phyloP scores from a whole-genome alignment of 2,329 filamentous ascomycete species.

The Zymoseptoria passerinii region DNA sequence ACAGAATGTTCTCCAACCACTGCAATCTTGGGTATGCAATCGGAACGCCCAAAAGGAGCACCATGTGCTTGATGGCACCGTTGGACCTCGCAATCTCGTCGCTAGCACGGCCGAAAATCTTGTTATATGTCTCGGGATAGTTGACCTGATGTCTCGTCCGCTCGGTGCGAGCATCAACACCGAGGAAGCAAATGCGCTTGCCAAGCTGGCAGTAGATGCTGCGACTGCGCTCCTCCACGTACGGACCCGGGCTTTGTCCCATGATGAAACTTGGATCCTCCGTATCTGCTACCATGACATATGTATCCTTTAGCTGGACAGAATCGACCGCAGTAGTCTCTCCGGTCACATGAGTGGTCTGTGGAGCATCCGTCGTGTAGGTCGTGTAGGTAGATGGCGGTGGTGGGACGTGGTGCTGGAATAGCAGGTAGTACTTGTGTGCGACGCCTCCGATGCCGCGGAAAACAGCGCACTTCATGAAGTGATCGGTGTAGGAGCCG shows the following conservation, averaged over 20 bases:
- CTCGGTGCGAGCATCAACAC: slow-evolving; percentile 56
- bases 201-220: slow-evolving; percentile 57
- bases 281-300: slow-evolving; percentile 51
- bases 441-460: slow-evolving; percentile 54
- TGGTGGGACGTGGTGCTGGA: slow-evolving; percentile 72
- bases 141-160: slow-evolving; percentile 90
- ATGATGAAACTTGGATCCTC: slow-evolving; percentile 70
- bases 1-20: slow-evolving; percentile 90
- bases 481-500: slow-evolving; percentile 58
- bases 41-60: slow-evolving; percentile 60
- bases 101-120: slow-evolving; percentile 50
- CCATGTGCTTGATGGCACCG: slow-evolving; percentile 53
- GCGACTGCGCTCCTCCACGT: slow-evolving; percentile 54
- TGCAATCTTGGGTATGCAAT: slow-evolving; percentile 68
- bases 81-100: slow-evolving; percentile 44
- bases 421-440: slow-evolving; percentile 52
- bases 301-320: slow-evolving; percentile 65
- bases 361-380: slow-evolving; percentile 65
- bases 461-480: slow-evolving; percentile 59
- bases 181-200: slow-evolving; percentile 55
- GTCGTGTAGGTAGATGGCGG: slow-evolving; percentile 80
- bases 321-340: slow-evolving; percentile 52
- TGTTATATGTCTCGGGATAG: slow-evolving; percentile 58
- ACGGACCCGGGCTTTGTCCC: slow-evolving; percentile 61
- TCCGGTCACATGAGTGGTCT: slow-evolving; percentile 41